Evolutionary conservation across 1,139 yeast species (phyloP), one percentile per base, ranked within the genome.

Genomic region (Geotrichum cucujoidarum): DNA sequence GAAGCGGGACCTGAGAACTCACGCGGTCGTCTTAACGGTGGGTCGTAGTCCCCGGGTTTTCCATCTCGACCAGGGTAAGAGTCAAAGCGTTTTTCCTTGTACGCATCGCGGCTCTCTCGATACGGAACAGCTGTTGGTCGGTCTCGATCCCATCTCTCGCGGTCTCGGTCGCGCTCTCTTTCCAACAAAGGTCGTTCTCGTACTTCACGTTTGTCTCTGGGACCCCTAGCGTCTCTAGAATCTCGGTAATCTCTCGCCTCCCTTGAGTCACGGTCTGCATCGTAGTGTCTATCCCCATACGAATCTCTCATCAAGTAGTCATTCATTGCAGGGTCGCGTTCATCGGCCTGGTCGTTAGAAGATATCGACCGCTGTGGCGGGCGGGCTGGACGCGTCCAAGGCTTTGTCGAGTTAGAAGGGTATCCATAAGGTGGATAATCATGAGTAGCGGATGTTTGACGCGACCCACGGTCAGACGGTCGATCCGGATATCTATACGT

Each of bases 111-210:
- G 21, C 22, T 25, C n/a, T 21, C 25, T 3, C 16, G 20, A 14
- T 20, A n/a, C 8, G 8, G 32, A 5, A 24, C 10, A n/a, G 4
- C 7, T 10, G 22, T 13, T 16, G 13, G 37, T 5, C 50, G 58
- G 29, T 57, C 63, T 4, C 49, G 55, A 17, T 53, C 58, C 4
- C 43, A 30, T 8, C 51, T 58, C 29, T 56, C 61, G 1, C 43
- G 45, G n/a, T 49, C 56, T 2, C 43, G 40, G 14, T 48, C 55
- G 14, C 35, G 38, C 13, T 48, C 57, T 0, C 46, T 4, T 8
- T 37, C 42, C 27, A 6, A 24, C 8, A 10, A 24, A 6, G 27
- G 27, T 21, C 43, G 20, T 7, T 45, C 48, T 45, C 43, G 17
- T 18, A 22, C 5, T 20, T 37, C 40, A 6, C 37, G 22, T 22